Evolutionary conservation across 169 alveolate species (phyloP).

Genomic region (Cyclospora cayetanensis): DNA sequence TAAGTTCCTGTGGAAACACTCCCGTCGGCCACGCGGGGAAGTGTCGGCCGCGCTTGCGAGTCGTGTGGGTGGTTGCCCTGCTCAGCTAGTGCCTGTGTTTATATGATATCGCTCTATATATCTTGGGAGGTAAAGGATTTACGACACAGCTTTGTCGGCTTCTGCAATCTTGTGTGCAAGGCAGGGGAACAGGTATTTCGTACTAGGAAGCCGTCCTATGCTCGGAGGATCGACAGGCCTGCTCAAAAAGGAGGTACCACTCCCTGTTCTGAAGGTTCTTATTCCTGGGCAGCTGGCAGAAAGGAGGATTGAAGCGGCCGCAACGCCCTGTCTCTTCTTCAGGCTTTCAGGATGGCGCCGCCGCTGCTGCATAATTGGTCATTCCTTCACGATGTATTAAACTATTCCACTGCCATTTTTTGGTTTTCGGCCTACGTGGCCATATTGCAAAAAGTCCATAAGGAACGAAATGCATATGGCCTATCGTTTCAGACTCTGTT

Average conservation of each 20-base stretch:
- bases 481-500: slow-evolving; percentile 77
- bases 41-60: slow-evolving; percentile 18
- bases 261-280: background rate
- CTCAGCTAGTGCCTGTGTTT: background rate
- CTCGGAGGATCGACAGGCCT: background rate
- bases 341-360: background rate
- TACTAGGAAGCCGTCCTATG: background rate
- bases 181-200: background rate
- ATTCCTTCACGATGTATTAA: slow-evolving; percentile 73
- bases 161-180: background rate
- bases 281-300: background rate
- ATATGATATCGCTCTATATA: background rate
- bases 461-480: slow-evolving; percentile 73
- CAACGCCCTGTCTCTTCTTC: background rate
- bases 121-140: too few species aligned
- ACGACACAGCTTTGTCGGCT: background rate
- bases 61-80: background rate
- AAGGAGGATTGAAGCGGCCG: background rate
- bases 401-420: slow-evolving; percentile 75
- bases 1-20: background rate
- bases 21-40: background rate
- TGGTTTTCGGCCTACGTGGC: slow-evolving; percentile 79
- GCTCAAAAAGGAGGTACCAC: background rate
- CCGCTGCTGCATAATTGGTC: slow-evolving; percentile 60
- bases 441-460: slow-evolving; percentile 68